phyloP scores from a whole-genome alignment of 371 early-diverging fungal genomes.

The Enterocytospora artemiae region DNA sequence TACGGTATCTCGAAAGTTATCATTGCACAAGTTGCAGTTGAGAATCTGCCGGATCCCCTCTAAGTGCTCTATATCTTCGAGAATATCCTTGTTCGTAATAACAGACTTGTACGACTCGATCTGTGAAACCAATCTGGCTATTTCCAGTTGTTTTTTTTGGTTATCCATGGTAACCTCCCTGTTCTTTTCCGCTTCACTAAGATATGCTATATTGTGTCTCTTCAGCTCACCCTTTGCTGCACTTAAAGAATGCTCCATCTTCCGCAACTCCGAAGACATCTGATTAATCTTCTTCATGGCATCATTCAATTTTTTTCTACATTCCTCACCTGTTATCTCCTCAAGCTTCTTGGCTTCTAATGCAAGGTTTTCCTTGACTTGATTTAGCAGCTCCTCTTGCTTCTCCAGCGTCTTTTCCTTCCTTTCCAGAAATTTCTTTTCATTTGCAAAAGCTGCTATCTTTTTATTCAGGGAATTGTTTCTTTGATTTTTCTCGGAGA shows the following conservation, averaged over 20 bases:
- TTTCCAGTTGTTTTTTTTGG: background rate
- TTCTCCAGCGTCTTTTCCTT: background rate
- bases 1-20: constrained; percentile 50
- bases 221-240: background rate
- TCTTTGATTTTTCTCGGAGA: constrained; percentile 15
- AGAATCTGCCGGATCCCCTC: constrained; percentile 46
- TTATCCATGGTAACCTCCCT: background rate
- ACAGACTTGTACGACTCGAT: constrained; percentile 27
- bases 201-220: background rate
- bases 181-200: background rate
- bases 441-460: constrained; percentile 15
- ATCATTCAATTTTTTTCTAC: background rate
- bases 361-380: background rate
- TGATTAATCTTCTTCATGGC: background rate
- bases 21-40: constrained; percentile 51
- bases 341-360: background rate
- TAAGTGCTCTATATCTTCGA: constrained; percentile 20
- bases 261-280: background rate
- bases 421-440: background rate
- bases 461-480: constrained; percentile 24
- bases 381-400: background rate
- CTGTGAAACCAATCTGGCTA: background rate
- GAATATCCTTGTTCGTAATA: constrained; percentile 22
- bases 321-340: background rate
- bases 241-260: background rate